A percentile compares a stretch with the other conserved stretches of the same genome.
Conservation (phyloP, 345 rosid genomes). For the Eucalyptus pumila region DNA sequence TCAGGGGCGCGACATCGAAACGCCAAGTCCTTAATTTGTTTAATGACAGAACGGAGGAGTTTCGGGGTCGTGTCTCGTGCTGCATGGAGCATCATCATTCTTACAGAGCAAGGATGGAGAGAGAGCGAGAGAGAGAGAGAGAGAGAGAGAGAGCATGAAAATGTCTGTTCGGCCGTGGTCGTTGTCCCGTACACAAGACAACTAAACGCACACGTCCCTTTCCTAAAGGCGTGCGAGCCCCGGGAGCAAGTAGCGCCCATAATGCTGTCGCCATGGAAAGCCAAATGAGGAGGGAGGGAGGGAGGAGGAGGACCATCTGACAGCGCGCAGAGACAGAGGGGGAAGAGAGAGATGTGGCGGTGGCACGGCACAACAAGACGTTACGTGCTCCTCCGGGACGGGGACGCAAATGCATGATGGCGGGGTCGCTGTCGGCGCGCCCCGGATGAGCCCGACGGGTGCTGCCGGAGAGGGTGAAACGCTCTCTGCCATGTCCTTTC, state of each 20-base stretch:
- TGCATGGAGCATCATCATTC: neutral
- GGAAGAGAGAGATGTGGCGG: neutral
- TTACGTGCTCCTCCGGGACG: neutral
- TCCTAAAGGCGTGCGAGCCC: neutral
- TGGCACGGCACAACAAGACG: neutral
- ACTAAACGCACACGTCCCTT: neutral
- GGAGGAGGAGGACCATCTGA: neutral
- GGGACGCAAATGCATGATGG: neutral
- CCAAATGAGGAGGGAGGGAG: neutral
- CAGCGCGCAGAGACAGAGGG: neutral
- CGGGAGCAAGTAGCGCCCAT: neutral
- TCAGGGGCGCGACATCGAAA: neutral
- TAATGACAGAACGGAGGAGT: neutral
- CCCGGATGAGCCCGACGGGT: neutral
- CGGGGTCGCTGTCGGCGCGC: neutral
- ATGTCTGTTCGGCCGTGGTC: neutral
- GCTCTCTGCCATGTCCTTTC: neutral
- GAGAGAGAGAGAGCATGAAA: neutral
- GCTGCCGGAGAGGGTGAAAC: neutral
- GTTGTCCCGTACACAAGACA: neutral
- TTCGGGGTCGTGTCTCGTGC: neutral
- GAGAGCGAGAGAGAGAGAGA: too few relatives aligned
- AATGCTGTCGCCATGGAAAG: neutral
- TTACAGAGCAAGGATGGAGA: neutral
- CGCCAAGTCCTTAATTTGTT: neutral